phyloP scores from a whole-genome alignment of 2,329 filamentous ascomycete genomes.

The Aspergillus transmontanensis region DNA sequence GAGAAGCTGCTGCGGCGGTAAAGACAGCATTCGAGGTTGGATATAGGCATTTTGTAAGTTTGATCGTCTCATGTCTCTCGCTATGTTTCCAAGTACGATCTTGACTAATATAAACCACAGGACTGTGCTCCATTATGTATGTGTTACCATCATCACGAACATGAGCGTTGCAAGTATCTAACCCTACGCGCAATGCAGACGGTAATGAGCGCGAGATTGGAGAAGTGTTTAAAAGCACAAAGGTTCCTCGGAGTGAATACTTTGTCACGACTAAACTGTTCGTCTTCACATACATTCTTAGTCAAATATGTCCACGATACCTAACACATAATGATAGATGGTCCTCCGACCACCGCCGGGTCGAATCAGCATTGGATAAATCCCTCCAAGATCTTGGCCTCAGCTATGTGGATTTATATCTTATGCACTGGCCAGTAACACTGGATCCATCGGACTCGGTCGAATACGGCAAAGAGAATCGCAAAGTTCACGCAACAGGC shows the following conservation, averaged over 20 bases:
- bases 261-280: neutral
- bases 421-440: neutral
- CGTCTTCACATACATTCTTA: neutral
- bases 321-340: neutral
- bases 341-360: neutral
- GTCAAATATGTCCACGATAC: accelerated
- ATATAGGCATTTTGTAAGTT: neutral
- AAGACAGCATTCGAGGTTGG: neutral
- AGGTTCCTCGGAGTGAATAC: neutral
- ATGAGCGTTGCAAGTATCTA: neutral
- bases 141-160: neutral
- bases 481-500: neutral
- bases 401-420: neutral
- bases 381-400: neutral
- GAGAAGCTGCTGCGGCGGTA: neutral
- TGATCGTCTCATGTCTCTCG: accelerated
- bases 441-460: neutral
- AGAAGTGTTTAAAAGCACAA: neutral
- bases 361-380: neutral
- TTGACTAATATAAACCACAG: neutral
- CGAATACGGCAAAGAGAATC: neutral
- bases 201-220: neutral
- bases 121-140: neutral
- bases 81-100: accelerated
- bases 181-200: neutral